phyloP scores from a whole-genome alignment of 202 grass and related monocot species.

The Alloteropsis angusta region DNA sequence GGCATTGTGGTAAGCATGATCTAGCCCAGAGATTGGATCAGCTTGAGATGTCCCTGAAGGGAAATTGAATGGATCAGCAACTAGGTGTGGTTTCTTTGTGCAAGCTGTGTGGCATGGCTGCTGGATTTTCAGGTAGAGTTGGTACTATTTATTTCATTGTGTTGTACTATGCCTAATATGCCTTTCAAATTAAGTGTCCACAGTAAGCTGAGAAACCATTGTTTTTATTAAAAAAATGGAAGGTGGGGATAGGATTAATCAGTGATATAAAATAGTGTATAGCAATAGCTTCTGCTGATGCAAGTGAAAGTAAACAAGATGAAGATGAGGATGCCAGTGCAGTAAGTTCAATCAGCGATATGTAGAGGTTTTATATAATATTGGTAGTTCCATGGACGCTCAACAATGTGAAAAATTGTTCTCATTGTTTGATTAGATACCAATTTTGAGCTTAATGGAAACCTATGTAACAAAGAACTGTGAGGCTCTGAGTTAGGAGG shows the following conservation, averaged over 20 bases:
- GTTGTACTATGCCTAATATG: neutral
- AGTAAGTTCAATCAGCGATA: neutral
- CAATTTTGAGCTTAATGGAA: neutral
- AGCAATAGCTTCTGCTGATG: neutral
- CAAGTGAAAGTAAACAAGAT: neutral
- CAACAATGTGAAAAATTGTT: neutral
- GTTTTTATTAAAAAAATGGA: too few relatives aligned
- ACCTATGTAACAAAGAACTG: neutral
- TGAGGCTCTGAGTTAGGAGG: neutral
- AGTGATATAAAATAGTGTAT: neutral
- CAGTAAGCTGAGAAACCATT: too few relatives aligned
- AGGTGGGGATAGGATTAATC: neutral
- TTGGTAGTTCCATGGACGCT: neutral
- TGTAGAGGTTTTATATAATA: neutral
- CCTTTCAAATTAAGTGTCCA: neutral
- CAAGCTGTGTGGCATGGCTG: neutral
- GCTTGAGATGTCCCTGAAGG: constrained; percentile 59
- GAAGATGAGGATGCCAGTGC: neutral
- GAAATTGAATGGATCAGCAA: constrained; percentile 24
- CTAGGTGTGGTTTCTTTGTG: neutral
- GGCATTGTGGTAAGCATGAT: constrained; percentile 66
- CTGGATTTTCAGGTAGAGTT: constrained; percentile 18
- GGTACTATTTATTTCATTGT: neutral
- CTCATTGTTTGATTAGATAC: neutral
- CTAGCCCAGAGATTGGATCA: constrained; percentile 71